Conservation (phyloP, 2,329 filamentous ascomycete genomes). For the Colletotrichum brevisporum region DNA sequence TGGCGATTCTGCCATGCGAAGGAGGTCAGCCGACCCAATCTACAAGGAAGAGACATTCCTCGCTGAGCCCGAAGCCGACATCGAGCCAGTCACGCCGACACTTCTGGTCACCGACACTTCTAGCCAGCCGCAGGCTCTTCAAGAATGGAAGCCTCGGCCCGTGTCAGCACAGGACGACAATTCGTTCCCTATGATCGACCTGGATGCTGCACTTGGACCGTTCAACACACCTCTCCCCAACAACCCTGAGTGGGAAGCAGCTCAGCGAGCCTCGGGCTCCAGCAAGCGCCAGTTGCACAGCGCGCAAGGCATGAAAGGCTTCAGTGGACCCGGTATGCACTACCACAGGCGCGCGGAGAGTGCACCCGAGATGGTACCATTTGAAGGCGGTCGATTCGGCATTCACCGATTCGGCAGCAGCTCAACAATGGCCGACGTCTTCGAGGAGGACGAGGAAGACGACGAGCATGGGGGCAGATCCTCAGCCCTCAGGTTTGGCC, state of each 20-base stretch:
- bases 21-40: constrained; percentile 1
- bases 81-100: constrained; percentile 53
- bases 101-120: constrained; percentile 59
- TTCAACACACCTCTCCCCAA: constrained; percentile 84
- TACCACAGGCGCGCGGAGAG: constrained; percentile 86
- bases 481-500: constrained; percentile 35
- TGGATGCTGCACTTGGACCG: constrained; percentile 92
- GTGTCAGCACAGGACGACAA: constrained; percentile 63
- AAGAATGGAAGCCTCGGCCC: constrained; percentile 55
- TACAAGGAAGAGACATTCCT: constrained; percentile 45
- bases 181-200: constrained; percentile 87
- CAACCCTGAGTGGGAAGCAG: constrained; percentile 77
- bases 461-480: constrained; percentile 62
- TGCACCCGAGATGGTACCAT: constrained; percentile 83
- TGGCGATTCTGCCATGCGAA: constrained; percentile 1
- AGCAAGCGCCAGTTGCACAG: constrained; percentile 81
- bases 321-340: constrained; percentile 78
- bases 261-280: constrained; percentile 69
- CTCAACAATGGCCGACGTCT: constrained; percentile 87
- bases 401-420: constrained; percentile 75
- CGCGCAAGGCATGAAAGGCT: constrained; percentile 78
- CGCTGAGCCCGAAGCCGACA: constrained; percentile 46
- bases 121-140: constrained; percentile 45
- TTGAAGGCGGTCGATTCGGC: constrained; percentile 72
- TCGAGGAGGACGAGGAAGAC: constrained; percentile 85